Base-by-base conservation (phyloP, 129 eudicot genomes). In the Gnaphalium uliginosum region DNA sequence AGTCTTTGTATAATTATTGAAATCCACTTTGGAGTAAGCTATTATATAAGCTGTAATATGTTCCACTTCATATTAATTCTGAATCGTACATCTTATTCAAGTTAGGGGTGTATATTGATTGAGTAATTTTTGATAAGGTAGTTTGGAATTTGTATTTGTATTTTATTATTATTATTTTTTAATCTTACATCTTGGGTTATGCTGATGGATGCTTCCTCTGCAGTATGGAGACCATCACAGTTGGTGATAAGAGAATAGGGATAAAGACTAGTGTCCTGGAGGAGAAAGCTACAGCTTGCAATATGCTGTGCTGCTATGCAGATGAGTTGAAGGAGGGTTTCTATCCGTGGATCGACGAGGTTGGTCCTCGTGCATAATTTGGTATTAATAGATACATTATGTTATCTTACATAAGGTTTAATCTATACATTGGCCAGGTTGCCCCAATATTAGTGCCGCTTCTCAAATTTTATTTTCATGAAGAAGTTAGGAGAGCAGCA, bases 261-360 rank as follows among this genome's bases (percentile, higher is more conserved):
- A 95, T 95, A 59, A 95, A 91, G 81, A 95, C 99, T 26, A 95
- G 99, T 60, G 99, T 95, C 53, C 85, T 95, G 3, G 99, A 95
- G 87, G 99, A 95, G 81, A 95, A 95, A 77, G 99, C 99, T 65
- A 95, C 99, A 2, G 99, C 99, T 77, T 95, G 99, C 81, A 95
- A 95, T 76, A 95, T 95, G 99, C 80, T 95, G 41, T 95, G 99
- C 57, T 95, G 99, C 67, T 95, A 95, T 79, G 99, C 99, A n/a
- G 99, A 95, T 73, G 99, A 95, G 85, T 79, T 95, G 76, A 95
- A 95, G 75, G 99, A 95, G 80, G 99, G 99, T 61, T 95, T 95
- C 79, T 95, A 78, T 77, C 99, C 99, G 48, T 95, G 99, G 99
- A 95, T 91, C 61, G 99, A 95, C 81, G 97, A 95, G 97, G 99